These are phyloP conservation scores for Calycina herbarum DNA, from an alignment of 2,329 filamentous ascomycete genomes.

Conservation along the genomic window DNA sequence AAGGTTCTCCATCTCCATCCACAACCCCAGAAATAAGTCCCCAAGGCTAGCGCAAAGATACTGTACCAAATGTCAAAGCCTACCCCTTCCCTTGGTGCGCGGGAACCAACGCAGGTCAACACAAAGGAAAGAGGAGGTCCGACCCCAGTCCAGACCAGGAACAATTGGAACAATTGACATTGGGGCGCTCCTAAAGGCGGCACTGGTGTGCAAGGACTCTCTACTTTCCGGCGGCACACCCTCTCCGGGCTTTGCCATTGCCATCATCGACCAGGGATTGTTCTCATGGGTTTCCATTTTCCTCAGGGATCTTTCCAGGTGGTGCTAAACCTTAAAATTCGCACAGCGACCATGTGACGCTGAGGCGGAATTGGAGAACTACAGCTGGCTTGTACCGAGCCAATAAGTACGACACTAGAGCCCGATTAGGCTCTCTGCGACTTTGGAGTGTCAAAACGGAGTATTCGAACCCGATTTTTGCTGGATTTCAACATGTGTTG, in stretches of 20 bases:
- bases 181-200: too few relatives aligned
- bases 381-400: background rate
- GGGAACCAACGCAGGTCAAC: too few relatives aligned
- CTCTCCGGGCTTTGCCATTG: background rate
- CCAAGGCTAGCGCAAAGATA: too few relatives aligned
- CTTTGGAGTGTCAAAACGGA: background rate
- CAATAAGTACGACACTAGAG: background rate
- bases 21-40: too few relatives aligned
- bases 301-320: conserved; percentile 3
- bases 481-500: background rate
- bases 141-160: too few relatives aligned
- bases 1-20: too few relatives aligned
- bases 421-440: background rate
- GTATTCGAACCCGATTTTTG: too few relatives aligned
- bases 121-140: too few relatives aligned
- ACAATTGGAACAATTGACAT: too few relatives aligned
- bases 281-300: background rate
- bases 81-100: too few relatives aligned
- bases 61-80: too few relatives aligned
- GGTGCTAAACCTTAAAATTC: conserved; percentile 18
- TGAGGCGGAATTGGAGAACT: conserved; percentile 3
- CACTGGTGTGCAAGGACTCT: too few relatives aligned
- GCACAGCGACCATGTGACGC: conserved; percentile 13
- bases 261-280: background rate
- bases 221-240: background rate